A percentile compares a stretch with the other conserved stretches of the same genome.
Evolutionary conservation across 106 monocot species (phyloP).

Genomic region (Allium cepa): DNA sequence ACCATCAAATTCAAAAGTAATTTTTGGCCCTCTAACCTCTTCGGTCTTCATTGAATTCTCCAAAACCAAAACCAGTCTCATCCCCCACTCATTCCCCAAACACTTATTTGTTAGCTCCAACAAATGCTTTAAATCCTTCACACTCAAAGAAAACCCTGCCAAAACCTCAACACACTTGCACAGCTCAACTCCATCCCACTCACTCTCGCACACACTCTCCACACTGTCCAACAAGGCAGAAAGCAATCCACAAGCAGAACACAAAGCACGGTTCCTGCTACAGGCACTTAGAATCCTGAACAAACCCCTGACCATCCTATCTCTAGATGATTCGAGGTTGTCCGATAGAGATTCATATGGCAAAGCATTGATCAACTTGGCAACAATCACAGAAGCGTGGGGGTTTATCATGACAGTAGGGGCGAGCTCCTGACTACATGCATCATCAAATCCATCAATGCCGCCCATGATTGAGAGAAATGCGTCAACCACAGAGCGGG

Average conservation of each 20-base stretch:
- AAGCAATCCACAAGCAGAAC: constrained; percentile 67
- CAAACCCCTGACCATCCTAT: constrained; percentile 73
- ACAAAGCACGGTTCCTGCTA: constrained; percentile 86
- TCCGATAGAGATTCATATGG: constrained; percentile 49
- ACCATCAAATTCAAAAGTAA: constrained; percentile 91
- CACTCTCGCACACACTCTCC: constrained; percentile 31
- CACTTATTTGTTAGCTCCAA: constrained; percentile 51
- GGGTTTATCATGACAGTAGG: constrained; percentile 72
- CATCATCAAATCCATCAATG: constrained; percentile 55
- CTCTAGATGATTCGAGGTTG: constrained; percentile 56
- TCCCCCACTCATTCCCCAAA: constrained; percentile 51
- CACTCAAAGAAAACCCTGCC: constrained; percentile 69
- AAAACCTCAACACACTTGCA: constrained; percentile 73
- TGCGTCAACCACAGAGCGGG: constrained; percentile 71
- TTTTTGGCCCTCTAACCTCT: constrained; percentile 60
- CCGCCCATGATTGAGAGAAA: constrained; percentile 87
- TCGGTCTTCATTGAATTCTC: constrained; percentile 74
- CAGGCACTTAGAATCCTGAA: constrained; percentile 55
- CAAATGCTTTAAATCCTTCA: constrained; percentile 62
- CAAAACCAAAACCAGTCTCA: constrained; percentile 47
- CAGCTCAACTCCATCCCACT: constrained; percentile 44
- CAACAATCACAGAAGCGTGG: constrained; percentile 62
- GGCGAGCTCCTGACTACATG: constrained; percentile 8
- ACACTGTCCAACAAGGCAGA: constrained; percentile 42
- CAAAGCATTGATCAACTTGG: constrained; percentile 59